phyloP scores from a whole-genome alignment of 2,329 filamentous ascomycete genomes.

The Exophiala viscosa region DNA sequence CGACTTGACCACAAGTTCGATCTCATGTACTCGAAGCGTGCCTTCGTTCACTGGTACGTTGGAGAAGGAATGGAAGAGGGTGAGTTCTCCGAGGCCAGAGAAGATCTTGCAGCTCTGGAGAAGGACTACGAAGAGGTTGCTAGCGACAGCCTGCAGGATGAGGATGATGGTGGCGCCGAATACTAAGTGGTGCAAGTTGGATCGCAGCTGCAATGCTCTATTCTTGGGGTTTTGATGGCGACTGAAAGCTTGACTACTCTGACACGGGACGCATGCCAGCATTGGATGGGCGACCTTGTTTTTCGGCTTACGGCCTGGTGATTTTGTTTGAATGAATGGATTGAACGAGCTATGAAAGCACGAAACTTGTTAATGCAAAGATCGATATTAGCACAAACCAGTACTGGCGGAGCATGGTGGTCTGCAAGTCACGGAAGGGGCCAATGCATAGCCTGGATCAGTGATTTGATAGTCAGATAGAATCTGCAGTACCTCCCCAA shows the following conservation, averaged over 20 bases:
- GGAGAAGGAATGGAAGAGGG: constrained; percentile 91
- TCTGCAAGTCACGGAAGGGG: not conserved
- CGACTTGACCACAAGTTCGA: constrained; percentile 66
- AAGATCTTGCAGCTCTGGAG: constrained; percentile 80
- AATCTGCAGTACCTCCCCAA: not conserved
- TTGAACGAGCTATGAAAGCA: constrained; percentile 10
- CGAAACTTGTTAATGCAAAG: constrained; percentile 10
- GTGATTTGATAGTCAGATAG: not conserved
- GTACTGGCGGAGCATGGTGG: not conserved
- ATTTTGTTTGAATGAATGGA: constrained; percentile 1
- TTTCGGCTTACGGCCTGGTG: not conserved
- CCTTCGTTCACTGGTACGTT: constrained; percentile 72
- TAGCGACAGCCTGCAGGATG: constrained; percentile 60
- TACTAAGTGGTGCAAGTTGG: constrained; percentile 10
- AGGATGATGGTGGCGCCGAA: constrained; percentile 43
- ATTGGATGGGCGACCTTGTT: not conserved
- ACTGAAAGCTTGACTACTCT: too few species aligned
- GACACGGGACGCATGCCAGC: too few species aligned
- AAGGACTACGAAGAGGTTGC: constrained; percentile 86
- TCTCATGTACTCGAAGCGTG: constrained; percentile 66
- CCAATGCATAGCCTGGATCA: not conserved
- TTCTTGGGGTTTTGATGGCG: too few species aligned
- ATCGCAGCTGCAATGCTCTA: not conserved
- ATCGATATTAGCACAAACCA: constrained; percentile 9
- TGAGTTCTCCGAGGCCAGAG: constrained; percentile 81